Percentiles rank a stretch among this genome's conserved stretches.
phyloP scores from a whole-genome alignment of 345 rosid genomes.

The Populus simonii region DNA sequence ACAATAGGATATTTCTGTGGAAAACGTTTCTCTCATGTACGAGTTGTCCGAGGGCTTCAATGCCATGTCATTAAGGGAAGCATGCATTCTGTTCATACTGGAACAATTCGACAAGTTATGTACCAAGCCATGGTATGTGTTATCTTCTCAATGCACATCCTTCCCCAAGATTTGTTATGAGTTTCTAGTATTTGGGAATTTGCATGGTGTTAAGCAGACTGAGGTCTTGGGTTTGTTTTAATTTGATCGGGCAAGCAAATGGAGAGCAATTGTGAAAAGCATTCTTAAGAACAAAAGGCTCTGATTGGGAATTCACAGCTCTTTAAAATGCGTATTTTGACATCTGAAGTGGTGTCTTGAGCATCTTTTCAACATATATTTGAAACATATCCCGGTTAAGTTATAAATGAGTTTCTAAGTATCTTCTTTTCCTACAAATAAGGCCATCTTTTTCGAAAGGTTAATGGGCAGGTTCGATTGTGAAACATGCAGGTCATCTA shows the following conservation, averaged over 20 bases:
- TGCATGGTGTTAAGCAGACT: background rate
- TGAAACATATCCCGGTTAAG: background rate
- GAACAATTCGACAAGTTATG: conserved; percentile 53
- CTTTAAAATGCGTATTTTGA: background rate
- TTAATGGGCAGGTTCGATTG: background rate
- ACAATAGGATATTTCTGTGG: conserved; percentile 49
- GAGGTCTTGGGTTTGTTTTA: background rate
- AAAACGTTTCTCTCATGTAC: conserved; percentile 55
- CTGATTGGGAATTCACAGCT: background rate
- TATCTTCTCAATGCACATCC: background rate
- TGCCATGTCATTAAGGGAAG: conserved; percentile 51
- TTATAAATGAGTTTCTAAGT: background rate
- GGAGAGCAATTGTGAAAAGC: background rate
- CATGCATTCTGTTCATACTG: conserved; percentile 61
- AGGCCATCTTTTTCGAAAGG: background rate
- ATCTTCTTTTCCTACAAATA: background rate
- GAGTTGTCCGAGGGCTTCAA: conserved; percentile 66
- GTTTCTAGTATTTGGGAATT: background rate
- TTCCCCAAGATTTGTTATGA: background rate
- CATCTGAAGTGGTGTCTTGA: background rate
- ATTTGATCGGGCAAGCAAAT: background rate
- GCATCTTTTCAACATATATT: no score
- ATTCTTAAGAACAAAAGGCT: background rate
- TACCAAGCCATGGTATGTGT: conserved; percentile 53
- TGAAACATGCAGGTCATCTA: conserved; percentile 42